These are phyloP conservation scores for Polyporus arcularius DNA, from an alignment of 768 basidiomycete genomes.

Conservation along the genomic window DNA sequence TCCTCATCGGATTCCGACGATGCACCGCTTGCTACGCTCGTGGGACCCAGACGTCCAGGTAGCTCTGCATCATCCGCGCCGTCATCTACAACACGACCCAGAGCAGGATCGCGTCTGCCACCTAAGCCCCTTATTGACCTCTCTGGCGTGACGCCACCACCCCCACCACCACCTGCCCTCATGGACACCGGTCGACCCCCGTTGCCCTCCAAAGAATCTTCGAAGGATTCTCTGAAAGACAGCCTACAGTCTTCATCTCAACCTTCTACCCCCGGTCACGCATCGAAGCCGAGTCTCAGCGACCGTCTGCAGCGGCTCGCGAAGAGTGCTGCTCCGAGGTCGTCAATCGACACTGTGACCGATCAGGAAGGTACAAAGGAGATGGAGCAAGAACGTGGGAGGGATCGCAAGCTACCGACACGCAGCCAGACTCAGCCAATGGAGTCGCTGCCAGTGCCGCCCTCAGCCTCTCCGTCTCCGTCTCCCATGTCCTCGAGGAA, in stretches of 20 bases:
- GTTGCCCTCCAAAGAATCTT: slow-evolving; percentile 16
- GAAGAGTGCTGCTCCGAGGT: slow-evolving; percentile 19
- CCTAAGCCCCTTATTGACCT: slow-evolving; percentile 47
- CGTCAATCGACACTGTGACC: slow-evolving; percentile 2
- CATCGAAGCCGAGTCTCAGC: slow-evolving; percentile 27
- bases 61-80: slow-evolving; percentile 48
- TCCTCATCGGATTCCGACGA: slow-evolving; percentile 55
- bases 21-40: slow-evolving; percentile 63
- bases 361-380: slow-evolving; percentile 9
- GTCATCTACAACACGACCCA: slow-evolving; percentile 18
- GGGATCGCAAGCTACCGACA: slow-evolving; percentile 20
- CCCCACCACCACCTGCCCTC: slow-evolving; percentile 8
- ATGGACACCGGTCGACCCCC: slow-evolving; percentile 16
- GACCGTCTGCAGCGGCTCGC: slow-evolving; percentile 30
- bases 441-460: slow-evolving; percentile 4
- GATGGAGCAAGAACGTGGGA: slow-evolving; percentile 15
- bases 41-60: slow-evolving; percentile 66
- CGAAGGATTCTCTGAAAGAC: slow-evolving; percentile 9
- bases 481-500: slow-evolving; percentile 15
- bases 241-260: not conserved
- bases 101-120: slow-evolving; percentile 32
- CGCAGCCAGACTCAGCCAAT: slow-evolving; percentile 30
- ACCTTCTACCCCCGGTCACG: slow-evolving; percentile 10
- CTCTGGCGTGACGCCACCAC: slow-evolving; percentile 19
- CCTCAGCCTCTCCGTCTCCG: slow-evolving; percentile 19